Evolutionary conservation across 768 basidiomycete species (phyloP), one percentile per base, ranked within the genome.

Genomic region (Auriscalpium orientale): DNA sequence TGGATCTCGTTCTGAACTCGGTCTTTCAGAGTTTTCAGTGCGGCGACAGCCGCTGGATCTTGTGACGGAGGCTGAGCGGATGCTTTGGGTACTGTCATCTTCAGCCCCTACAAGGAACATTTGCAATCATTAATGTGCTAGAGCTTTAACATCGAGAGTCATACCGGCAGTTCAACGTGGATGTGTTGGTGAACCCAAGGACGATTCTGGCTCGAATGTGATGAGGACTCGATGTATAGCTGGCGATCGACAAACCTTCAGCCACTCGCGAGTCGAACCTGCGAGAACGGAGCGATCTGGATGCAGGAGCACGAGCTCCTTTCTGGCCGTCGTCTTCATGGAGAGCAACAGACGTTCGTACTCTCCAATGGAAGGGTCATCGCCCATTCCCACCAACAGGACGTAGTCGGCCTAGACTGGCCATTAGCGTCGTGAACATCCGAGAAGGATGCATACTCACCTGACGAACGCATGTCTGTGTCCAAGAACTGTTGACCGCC

Each of bases 261-360:
- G 77, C 95, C 97, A 99, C 68, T 90, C 89, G 44, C 95, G 81
- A 38, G 97, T 99, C 9, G 90, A 94, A 3, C 95, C 95, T 4
- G 94, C 86, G 9, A 80, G 74, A 4, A 98, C 91, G 20, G 85
- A 85, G 40, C 94, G 85, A 66, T 97, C 91, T 2, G 94, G 86
- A 65, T 99, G 97, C 10, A 99, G 76, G 5, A 99, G 76, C 5
- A 99, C 87, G 28, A 99, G 81, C 68, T 99, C 97, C 71, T 98
- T 98, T 54, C 97, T 76, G n/a, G 95, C 97, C 0, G 95, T 98
- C 0, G 95, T 98, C 74, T 98, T 98, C 79, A 94, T 89, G 1
- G 94, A 94, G 44, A 98, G 76, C 20, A 99, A 72, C 4, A 98
- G 75, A 53, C 95, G 83, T 69, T 99, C 95, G 65, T 93, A 98